These are phyloP conservation scores for Nitzschia palea DNA, from an alignment of 108 stramenopile genomes.

Conservation along the genomic window DNA sequence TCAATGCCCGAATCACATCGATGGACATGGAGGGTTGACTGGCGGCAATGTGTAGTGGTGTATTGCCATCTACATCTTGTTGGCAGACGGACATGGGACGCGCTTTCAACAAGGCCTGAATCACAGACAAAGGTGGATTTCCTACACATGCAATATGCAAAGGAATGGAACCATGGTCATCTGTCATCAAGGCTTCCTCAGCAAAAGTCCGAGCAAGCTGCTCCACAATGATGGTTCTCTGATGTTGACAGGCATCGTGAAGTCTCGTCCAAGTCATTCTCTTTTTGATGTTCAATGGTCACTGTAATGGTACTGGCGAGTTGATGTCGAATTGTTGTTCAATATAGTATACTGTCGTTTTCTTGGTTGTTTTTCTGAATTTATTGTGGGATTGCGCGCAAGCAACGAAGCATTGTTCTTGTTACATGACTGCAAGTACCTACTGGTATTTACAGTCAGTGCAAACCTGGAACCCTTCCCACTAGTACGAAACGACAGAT, in stretches of 20 bases:
- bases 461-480: too few relatives aligned
- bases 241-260: constrained; percentile 22
- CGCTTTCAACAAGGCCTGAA: constrained; percentile 22
- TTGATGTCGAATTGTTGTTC: too few relatives aligned
- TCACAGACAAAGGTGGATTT: constrained; percentile 19
- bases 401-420: too few relatives aligned
- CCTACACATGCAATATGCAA: constrained; percentile 27
- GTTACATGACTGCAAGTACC: too few relatives aligned
- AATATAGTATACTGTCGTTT: too few relatives aligned
- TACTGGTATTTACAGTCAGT: too few relatives aligned
- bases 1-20: not conserved
- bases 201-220: constrained; percentile 1
- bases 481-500: too few relatives aligned
- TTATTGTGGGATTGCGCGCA: too few relatives aligned
- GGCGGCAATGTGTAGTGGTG: constrained; percentile 7
- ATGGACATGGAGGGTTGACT: not conserved
- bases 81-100: constrained; percentile 15
- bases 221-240: not conserved
- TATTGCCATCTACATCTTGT: constrained; percentile 11
- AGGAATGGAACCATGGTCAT: constrained; percentile 19
- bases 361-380: too few relatives aligned
- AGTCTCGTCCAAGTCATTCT: constrained; percentile 20
- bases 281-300: not conserved
- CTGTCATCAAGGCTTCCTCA: not conserved
- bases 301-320: too few relatives aligned